Conservation (phyloP, 139 green algal genomes). For the Eudorina sp. region DNA sequence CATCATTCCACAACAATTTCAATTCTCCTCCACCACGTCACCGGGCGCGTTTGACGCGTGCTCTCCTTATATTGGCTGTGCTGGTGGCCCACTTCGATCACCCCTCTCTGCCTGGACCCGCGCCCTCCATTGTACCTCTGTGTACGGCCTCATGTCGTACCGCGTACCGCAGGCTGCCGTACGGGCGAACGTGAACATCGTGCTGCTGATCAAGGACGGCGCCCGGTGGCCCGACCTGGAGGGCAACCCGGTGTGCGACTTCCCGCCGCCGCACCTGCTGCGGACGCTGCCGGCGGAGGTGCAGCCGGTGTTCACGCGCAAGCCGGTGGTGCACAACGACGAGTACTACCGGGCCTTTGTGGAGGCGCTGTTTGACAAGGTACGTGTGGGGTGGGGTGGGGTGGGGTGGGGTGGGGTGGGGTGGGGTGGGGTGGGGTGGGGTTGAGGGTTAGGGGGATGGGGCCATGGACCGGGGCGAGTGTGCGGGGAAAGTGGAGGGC, state of each 20-base stretch:
- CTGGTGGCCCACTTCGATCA: background rate
- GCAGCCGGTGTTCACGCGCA: constrained; percentile 42
- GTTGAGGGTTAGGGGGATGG: background rate
- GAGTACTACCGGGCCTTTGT: constrained; percentile 54
- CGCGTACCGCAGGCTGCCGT: constrained; percentile 38
- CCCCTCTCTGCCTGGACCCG: background rate
- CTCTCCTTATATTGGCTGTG: no score
- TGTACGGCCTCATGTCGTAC: no score
- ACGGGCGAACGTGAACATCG: constrained; percentile 36
- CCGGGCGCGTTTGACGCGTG: no score
- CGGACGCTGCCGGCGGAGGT: constrained; percentile 40
- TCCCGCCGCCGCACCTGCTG: constrained; percentile 49
- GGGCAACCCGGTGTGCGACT: constrained; percentile 44
- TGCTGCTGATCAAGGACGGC: constrained; percentile 52
- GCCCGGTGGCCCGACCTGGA: constrained; percentile 42
- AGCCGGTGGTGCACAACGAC: constrained; percentile 48
- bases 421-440: background rate
- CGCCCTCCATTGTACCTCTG: background rate
- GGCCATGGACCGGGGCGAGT: no score
- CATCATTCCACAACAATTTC: no score
- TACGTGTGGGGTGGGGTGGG: background rate
- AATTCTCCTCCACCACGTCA: no score
- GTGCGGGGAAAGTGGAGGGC: no score
- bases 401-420: background rate
- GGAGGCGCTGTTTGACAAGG: constrained; percentile 49